Base-by-base conservation (phyloP, 169 alveolate species). In the Plasmodium inui region DNA sequence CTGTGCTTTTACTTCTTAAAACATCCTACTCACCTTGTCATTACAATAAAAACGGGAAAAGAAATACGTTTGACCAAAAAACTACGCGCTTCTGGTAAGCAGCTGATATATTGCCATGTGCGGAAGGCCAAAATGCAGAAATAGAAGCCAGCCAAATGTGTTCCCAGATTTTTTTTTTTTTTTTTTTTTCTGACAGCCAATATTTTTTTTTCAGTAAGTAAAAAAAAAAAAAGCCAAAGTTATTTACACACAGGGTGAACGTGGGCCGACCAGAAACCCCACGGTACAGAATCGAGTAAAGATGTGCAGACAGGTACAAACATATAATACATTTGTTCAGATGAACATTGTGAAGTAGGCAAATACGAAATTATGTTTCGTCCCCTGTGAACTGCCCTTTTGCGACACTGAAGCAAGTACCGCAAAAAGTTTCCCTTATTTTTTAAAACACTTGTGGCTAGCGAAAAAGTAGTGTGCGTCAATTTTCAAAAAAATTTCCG, bases 1-100 rank as follows among this genome's bases (percentile, higher is more conserved):
- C 26, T 85, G 93, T 85, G 93, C 93, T 85, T 85, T 85, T 85
- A 85, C 93, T 76, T 34, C 61, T 73, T 30, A 22, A 73, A 74
- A 85, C 71, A n/a, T 44, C 57, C 67, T 74, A 74, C 67, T 53
- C 39, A 76, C 93, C 57, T 85, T 85, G 79, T 76, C 93, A 85
- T 85, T 70, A 76, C 86, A 53, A 74, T 74, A 32, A 85, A 85
- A 74, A 73, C 9, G 10, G 81, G 81, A 26, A 14, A 32, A 85
- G 14, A 74, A 70, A 7, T 32, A 74, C 37, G 55, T 53, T 1
- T 61, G 46, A 82, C 67, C 19, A 22, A 61, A 82, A 57, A 82
- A 80, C 10, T 41, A 50, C 17, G n/a, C 12, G 39, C 67, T 41
- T 37, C 9, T 3, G 17, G 30, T 37, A 79, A 28, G 17, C 70